A percentile compares a stretch with the other conserved stretches of the same genome.
Evolutionary conservation across 176 grass and related monocot genomes (phyloP).

Genomic region (Dendrocalamus sinicus): DNA sequence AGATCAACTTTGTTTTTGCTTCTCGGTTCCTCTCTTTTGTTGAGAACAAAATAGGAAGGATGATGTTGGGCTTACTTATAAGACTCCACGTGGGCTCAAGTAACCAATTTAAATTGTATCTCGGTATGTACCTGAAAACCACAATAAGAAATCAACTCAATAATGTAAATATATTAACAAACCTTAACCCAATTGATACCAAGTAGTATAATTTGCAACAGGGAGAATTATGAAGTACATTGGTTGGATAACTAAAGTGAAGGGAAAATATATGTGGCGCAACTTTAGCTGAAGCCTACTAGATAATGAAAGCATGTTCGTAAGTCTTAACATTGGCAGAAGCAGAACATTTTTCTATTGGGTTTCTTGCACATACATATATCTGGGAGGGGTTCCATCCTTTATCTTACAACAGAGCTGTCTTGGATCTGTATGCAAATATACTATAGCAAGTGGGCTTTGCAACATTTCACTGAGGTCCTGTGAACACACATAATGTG

Average conservation of each 20-base stretch:
- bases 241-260: not conserved
- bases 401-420: slow-evolving; percentile 16
- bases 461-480: not conserved
- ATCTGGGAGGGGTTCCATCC: not conserved
- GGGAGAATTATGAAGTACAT: not conserved
- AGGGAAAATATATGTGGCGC: not conserved
- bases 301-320: not conserved
- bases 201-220: slow-evolving; percentile 4
- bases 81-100: slow-evolving; percentile 88
- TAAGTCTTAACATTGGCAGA: slow-evolving; percentile 2
- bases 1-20: not conserved
- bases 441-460: not conserved
- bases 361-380: slow-evolving; percentile 5
- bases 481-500: not conserved
- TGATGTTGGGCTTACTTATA: slow-evolving; percentile 71
- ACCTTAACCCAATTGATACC: not conserved
- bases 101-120: slow-evolving; percentile 97
- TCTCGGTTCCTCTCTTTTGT: not conserved
- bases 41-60: slow-evolving; percentile 26
- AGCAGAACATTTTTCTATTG: slow-evolving; percentile 16
- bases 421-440: slow-evolving; percentile 7
- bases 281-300: not conserved
- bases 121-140: slow-evolving; percentile 78
- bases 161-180: slow-evolving; percentile 27
- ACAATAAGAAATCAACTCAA: slow-evolving; percentile 41